Evolutionary conservation across 2,329 filamentous ascomycete species (phyloP).

Genomic region (Aspergillus viridinutans): DNA sequence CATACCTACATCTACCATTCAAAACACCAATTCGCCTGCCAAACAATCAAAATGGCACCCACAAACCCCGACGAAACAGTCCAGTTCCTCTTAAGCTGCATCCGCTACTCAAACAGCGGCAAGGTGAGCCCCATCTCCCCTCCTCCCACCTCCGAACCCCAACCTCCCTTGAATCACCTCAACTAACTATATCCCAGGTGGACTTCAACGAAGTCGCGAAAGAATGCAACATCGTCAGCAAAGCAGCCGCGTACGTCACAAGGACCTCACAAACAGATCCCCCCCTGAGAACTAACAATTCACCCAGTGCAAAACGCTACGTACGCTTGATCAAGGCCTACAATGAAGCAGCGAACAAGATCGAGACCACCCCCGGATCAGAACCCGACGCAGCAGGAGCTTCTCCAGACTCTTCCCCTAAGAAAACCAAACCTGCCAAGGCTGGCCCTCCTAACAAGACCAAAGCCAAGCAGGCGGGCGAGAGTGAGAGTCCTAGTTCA

Average conservation of each 20-base stretch:
- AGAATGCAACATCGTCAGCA: slow-evolving; percentile 60
- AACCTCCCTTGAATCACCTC: background rate
- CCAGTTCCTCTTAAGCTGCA: slow-evolving; percentile 63
- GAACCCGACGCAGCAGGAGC: slow-evolving; percentile 21
- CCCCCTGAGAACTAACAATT: background rate
- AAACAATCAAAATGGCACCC: slow-evolving; percentile 43
- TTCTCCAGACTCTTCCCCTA: slow-evolving; percentile 6
- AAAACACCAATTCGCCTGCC: background rate
- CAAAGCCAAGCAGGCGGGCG: background rate
- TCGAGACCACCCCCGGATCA: slow-evolving; percentile 12
- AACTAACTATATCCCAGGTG: slow-evolving; percentile 43
- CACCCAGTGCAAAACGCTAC: slow-evolving; percentile 60
- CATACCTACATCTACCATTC: background rate
- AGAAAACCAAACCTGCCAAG: slow-evolving; percentile 16
- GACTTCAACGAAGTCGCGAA: slow-evolving; percentile 63
- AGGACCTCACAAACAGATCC: background rate
- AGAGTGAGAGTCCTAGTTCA: background rate
- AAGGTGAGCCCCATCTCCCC: slow-evolving; percentile 45
- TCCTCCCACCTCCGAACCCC: background rate
- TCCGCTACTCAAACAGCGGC: slow-evolving; percentile 56
- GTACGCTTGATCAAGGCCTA: slow-evolving; percentile 62
- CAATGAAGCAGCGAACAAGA: slow-evolving; percentile 19
- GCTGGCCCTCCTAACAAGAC: slow-evolving; percentile 3
- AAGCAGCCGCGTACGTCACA: slow-evolving; percentile 64
- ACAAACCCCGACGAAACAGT: slow-evolving; percentile 55